These are phyloP conservation scores for Hsuehochloa calcarea DNA, from an alignment of 176 grass and related monocot species.

Conservation along the genomic window DNA sequence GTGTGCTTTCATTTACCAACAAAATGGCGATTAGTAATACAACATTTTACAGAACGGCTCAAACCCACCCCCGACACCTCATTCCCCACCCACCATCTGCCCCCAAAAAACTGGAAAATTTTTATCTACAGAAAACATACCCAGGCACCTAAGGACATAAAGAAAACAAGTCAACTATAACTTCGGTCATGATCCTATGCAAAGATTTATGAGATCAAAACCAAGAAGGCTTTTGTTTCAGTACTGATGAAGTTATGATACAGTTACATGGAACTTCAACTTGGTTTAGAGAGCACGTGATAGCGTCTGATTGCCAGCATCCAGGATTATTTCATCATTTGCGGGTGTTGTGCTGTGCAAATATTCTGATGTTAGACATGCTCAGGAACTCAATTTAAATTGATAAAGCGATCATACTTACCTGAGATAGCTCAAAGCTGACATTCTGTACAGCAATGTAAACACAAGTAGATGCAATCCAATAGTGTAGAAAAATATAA, in stretches of 20 bases:
- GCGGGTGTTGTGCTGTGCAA: constrained; percentile 57
- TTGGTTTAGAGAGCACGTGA: constrained; percentile 42
- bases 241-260: constrained; percentile 9
- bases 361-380: constrained; percentile 20
- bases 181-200: constrained; percentile 32
- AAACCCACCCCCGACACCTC: neutral
- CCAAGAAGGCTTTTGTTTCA: constrained; percentile 5
- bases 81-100: neutral
- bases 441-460: constrained; percentile 98
- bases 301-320: constrained; percentile 78
- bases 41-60: constrained; percentile 20
- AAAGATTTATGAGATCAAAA: constrained; percentile 34
- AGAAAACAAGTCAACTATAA: constrained; percentile 22
- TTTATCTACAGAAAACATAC: constrained; percentile 52
- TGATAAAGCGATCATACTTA: constrained; percentile 32
- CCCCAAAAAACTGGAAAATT: constrained; percentile 8
- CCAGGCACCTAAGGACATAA: constrained; percentile 12
- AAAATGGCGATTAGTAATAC: constrained; percentile 26
- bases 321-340: constrained; percentile 67
- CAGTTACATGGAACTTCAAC: constrained; percentile 3
- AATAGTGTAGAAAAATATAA: constrained; percentile 98
- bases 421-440: constrained; percentile 88
- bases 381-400: constrained; percentile 19
- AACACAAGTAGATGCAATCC: constrained; percentile 99
- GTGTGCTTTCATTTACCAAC: constrained; percentile 43